These are phyloP conservation scores for Fusarium azukiicola DNA, from an alignment of 2,329 filamentous ascomycete genomes.

Conservation along the genomic window DNA sequence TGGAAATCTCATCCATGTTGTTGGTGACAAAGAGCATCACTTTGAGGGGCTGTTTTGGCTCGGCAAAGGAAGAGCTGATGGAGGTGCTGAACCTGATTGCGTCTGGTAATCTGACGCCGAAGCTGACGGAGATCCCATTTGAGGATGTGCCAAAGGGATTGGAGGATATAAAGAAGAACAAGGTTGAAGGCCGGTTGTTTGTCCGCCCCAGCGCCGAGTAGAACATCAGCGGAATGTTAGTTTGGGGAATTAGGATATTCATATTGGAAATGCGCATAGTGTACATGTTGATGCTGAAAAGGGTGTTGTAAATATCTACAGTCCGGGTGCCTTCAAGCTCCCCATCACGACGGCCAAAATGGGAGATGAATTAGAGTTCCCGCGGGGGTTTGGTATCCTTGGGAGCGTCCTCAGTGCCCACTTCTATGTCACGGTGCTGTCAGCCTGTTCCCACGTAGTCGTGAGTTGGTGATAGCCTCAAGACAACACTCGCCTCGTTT, in stretches of 20 bases:
- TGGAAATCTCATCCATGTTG: conserved; percentile 18
- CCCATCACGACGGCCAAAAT: not conserved
- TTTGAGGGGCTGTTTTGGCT: conserved; percentile 29
- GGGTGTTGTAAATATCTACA: not conserved
- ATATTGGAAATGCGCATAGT: not conserved
- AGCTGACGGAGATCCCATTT: conserved; percentile 33
- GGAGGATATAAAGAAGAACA: conserved; percentile 20
- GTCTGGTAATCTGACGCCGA: conserved; percentile 23
- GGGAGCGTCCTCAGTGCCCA: not conserved
- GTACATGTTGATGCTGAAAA: too few species aligned
- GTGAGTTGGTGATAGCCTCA: too few species aligned
- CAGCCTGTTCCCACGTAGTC: too few species aligned
- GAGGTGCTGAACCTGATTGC: conserved; percentile 29
- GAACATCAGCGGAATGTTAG: not conserved
- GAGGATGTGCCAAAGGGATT: conserved; percentile 25
- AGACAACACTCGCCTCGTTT: too few species aligned
- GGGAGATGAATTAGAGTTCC: not conserved
- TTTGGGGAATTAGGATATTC: not conserved
- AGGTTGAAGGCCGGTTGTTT: conserved; percentile 31
- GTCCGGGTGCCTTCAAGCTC: not conserved
- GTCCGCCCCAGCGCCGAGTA: conserved; percentile 20
- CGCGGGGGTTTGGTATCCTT: not conserved
- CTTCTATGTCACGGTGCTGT: not conserved
- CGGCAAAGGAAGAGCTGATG: conserved; percentile 29
- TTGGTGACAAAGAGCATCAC: conserved; percentile 31